A percentile compares a stretch with the other conserved stretches of the same genome.
Evolutionary conservation across 495 filamentous ascomycete genomes (phyloP).

Genomic region (Trypethelium eluteriae): DNA sequence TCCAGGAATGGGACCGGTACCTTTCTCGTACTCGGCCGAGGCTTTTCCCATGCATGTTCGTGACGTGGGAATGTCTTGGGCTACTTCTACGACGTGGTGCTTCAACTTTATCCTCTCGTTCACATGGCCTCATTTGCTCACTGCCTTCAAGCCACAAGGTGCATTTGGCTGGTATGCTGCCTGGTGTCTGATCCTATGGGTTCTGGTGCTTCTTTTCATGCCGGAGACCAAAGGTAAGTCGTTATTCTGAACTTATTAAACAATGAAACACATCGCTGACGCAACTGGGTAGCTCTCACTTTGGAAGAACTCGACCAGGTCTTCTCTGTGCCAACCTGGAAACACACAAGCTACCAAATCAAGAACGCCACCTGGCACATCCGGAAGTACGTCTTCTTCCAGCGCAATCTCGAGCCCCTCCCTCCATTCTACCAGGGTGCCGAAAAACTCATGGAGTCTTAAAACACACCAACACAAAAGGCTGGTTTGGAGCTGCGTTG

Average conservation of each 20-base stretch:
- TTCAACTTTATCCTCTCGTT: slow-evolving; percentile 45
- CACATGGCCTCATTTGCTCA: slow-evolving; percentile 47
- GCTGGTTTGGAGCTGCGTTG: neutral
- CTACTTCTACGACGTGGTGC: slow-evolving; percentile 40
- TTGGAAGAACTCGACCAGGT: slow-evolving; percentile 45
- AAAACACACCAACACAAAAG: neutral
- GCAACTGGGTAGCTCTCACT: slow-evolving; percentile 64
- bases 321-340: slow-evolving; percentile 24
- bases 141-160: slow-evolving; percentile 47
- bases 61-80: slow-evolving; percentile 34
- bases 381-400: slow-evolving; percentile 21
- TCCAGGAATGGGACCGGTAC: slow-evolving; percentile 51
- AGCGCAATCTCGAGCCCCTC: slow-evolving; percentile 19
- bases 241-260: neutral
- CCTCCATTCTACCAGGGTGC: slow-evolving; percentile 15
- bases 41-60: slow-evolving; percentile 44
- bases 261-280: neutral
- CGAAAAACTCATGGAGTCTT: slow-evolving; percentile 12
- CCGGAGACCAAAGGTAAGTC: slow-evolving; percentile 49
- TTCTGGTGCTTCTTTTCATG: slow-evolving; percentile 49
- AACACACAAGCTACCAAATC: slow-evolving; percentile 20
- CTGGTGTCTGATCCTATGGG: slow-evolving; percentile 51
- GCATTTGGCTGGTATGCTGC: slow-evolving; percentile 58
- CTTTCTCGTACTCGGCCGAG: slow-evolving; percentile 53
- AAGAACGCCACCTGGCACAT: slow-evolving; percentile 21